These are phyloP conservation scores for Xylaria sp. DNA, from an alignment of 2,329 filamentous ascomycete genomes.

Conservation along the genomic window DNA sequence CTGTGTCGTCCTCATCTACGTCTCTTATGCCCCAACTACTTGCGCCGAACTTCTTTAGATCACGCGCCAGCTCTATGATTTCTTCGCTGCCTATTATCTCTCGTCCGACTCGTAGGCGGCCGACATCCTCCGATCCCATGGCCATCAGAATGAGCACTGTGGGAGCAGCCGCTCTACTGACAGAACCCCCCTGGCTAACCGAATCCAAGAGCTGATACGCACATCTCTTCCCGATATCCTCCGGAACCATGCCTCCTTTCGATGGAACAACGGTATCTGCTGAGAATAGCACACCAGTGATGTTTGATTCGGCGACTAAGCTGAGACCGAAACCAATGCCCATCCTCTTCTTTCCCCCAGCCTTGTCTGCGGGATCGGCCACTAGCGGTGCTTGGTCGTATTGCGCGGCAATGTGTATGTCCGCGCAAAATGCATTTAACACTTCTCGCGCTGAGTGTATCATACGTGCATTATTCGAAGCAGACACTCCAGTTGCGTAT, in stretches of 20 bases:
- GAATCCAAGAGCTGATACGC: conserved; percentile 90
- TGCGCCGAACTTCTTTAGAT: conserved; percentile 88
- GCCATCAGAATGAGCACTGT: conserved; percentile 92
- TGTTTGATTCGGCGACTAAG: conserved; percentile 91
- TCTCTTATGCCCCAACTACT: conserved; percentile 92
- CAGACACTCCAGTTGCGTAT: conserved; percentile 91
- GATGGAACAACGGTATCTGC: conserved; percentile 83
- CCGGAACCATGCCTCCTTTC: conserved; percentile 82
- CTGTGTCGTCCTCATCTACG: conserved; percentile 71
- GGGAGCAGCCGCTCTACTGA: conserved; percentile 74
- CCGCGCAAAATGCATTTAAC: conserved; percentile 84
- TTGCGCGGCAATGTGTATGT: conserved; percentile 89
- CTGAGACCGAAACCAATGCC: conserved; percentile 93
- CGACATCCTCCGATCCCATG: conserved; percentile 97
- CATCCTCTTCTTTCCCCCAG: conserved; percentile 69
- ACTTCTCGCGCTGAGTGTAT: conserved; percentile 90
- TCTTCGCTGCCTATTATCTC: conserved; percentile 86
- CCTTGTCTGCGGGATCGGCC: conserved; percentile 63
- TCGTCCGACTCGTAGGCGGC: conserved; percentile 81
- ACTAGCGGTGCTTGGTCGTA: conserved; percentile 75
- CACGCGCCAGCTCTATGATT: conserved; percentile 81
- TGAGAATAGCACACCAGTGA: conserved; percentile 82
- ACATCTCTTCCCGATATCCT: conserved; percentile 89
- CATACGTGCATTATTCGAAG: conserved; percentile 93
- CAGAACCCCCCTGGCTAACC: conserved; percentile 84